phyloP scores from a whole-genome alignment of 106 monocot genomes.

The Amphibolis antarctica region DNA sequence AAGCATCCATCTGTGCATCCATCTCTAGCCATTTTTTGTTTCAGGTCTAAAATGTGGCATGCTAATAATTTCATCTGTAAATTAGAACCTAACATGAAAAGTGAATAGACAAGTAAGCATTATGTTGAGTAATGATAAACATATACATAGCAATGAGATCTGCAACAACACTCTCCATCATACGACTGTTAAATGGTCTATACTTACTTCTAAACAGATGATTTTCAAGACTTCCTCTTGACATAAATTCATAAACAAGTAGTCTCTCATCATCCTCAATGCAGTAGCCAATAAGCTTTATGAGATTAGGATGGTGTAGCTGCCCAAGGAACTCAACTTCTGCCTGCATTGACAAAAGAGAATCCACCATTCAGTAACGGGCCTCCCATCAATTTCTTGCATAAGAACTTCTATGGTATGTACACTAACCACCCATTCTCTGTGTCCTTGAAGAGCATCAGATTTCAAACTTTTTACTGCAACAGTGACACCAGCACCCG shows the following conservation, averaged over 20 bases:
- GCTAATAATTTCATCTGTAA: no score
- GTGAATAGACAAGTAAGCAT: not conserved
- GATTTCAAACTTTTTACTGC: conserved; percentile 81
- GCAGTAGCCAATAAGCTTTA: conserved; percentile 89
- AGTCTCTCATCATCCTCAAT: conserved; percentile 78
- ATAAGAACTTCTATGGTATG: not conserved
- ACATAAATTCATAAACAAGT: conserved; percentile 91
- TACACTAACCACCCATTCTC: conserved; percentile 82
- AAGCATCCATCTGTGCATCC: no score
- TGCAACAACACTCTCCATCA: not conserved
- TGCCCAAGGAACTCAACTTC: conserved; percentile 85
- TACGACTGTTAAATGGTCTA: not conserved
- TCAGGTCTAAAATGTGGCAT: no score
- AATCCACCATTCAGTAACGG: not conserved
- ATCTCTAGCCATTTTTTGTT: no score
- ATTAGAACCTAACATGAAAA: not conserved
- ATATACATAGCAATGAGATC: no score
- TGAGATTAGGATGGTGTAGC: conserved; percentile 79
- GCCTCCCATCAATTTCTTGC: not conserved
- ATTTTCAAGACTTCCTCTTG: conserved; percentile 85
- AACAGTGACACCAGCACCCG: conserved; percentile 83
- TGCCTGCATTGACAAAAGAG: conserved; percentile 30
- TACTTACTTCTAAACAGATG: conserved; percentile 85
- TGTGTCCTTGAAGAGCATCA: conserved; percentile 86
- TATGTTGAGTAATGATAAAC: not conserved